Evolutionary conservation across 345 rosid species (phyloP), one percentile per base, ranked within the genome.

Genomic region (Excoecaria agallocha): DNA sequence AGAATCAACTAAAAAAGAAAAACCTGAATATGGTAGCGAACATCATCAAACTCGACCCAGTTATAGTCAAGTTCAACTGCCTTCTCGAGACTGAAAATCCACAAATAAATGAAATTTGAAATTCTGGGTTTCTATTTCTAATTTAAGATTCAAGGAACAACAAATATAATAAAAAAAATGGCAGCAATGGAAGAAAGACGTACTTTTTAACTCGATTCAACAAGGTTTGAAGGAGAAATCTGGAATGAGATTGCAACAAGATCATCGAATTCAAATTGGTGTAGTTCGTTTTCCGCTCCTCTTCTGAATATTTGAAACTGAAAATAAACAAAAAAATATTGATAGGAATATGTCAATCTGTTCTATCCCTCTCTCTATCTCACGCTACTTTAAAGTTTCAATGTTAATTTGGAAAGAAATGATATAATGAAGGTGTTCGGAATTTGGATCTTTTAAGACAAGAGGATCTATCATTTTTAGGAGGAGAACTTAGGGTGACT

Each of bases 11-110:
- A 51, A 30, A 17, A 59, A 68, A 46, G 13, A 6, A 37, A 54
- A 15, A 96, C 99, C 99, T 90, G 98, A 73, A 93, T 77, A 81
- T 96, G 98, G 80, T 91, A 96, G 76, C 93, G 97, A 69, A 96
- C 83, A 77, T 96, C 99, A 77, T 87, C 93, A 66, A 96, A 96
- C 76, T 93, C 99, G 60, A 93, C 90, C 97, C 97, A 96, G 20
- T 91, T 91, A 77, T 90, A 87, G 77, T 96, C 99, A 75, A 91
- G 72, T 80, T 96, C 98, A 73, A 90, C 90, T 68, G 92, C 92
- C 81, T 90, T 93, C 38, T 93, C 97, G 76, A 93, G 89, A 76
- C 98, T 92, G 89, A 75, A 78, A 74, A 64, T 43, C 20, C 3
- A 68, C 69, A 57, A 71, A 19, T 35, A 24, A 3, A 75, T 15